These are phyloP conservation scores for Cytospora paraplurivora DNA, from an alignment of 2,329 filamentous ascomycete species.

Conservation along the genomic window DNA sequence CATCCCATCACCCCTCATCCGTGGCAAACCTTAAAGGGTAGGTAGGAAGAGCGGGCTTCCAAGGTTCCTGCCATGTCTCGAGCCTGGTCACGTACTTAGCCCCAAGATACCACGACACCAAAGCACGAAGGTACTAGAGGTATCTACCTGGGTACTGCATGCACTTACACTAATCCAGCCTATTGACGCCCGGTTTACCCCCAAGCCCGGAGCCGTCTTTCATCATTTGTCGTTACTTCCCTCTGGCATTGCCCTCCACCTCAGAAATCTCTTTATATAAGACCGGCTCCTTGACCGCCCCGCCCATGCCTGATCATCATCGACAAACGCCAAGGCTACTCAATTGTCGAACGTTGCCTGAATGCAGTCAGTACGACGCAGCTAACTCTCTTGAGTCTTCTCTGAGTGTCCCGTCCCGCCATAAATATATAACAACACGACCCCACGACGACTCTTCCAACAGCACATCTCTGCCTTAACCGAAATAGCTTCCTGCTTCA, in stretches of 20 bases:
- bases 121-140: neutral
- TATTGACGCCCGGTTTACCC: constrained; percentile 10
- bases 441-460: constrained; percentile 2
- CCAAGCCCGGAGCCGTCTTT: constrained; percentile 9
- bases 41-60: neutral
- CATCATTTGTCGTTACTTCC: constrained; percentile 13
- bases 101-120: too few relatives aligned
- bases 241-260: constrained; percentile 12
- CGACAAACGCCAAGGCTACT: neutral
- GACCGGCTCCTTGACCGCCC: constrained; percentile 18
- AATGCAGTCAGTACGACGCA: constrained; percentile 4
- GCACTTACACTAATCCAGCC: constrained; percentile 17
- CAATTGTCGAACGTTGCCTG: neutral
- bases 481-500: constrained; percentile 2
- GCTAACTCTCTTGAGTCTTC: neutral
- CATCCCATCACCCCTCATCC: too few relatives aligned
- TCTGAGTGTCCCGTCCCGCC: constrained; percentile 8
- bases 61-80: constrained; percentile 9
- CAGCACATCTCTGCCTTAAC: neutral
- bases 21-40: too few relatives aligned
- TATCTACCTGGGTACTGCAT: too few relatives aligned
- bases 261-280: constrained; percentile 14
- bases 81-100: neutral
- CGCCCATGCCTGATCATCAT: constrained; percentile 5
- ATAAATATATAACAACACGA: neutral